phyloP scores from a whole-genome alignment of 768 basidiomycete species.

The Leccinum ochraceum region DNA sequence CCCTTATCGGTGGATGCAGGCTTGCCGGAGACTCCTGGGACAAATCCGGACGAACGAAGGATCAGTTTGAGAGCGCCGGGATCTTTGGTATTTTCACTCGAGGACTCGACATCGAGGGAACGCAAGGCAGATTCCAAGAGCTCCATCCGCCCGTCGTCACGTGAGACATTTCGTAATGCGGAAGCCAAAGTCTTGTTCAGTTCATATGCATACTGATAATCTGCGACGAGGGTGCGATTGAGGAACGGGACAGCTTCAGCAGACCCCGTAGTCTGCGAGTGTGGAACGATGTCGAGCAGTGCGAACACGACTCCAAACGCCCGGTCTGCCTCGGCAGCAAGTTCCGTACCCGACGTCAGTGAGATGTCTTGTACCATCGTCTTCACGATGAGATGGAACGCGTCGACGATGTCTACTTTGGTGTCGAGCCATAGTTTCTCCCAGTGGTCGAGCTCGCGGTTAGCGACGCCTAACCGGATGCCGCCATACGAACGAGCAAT shows the following conservation, averaged over 20 bases:
- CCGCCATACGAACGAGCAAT: slow-evolving; percentile 67
- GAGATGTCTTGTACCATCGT: slow-evolving; percentile 52
- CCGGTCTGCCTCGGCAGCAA: slow-evolving; percentile 50
- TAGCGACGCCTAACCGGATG: slow-evolving; percentile 28
- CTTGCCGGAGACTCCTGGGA: slow-evolving; percentile 22
- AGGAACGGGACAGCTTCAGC: slow-evolving; percentile 53
- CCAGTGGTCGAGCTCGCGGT: slow-evolving; percentile 58
- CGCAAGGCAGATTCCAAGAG: slow-evolving; percentile 53
- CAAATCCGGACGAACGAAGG: slow-evolving; percentile 58
- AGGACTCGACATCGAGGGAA: slow-evolving; percentile 34
- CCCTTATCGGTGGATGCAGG: slow-evolving; percentile 31
- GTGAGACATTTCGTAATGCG: slow-evolving; percentile 44
- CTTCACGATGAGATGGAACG: slow-evolving; percentile 60
- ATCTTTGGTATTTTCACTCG: slow-evolving; percentile 27
- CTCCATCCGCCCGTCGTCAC: slow-evolving; percentile 61
- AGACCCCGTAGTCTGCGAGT: slow-evolving; percentile 15
- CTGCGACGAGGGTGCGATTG: slow-evolving; percentile 63
- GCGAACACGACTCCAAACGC: slow-evolving; percentile 60
- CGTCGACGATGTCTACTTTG: slow-evolving; percentile 71
- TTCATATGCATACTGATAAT: slow-evolving; percentile 71
- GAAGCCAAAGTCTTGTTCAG: slow-evolving; percentile 51
- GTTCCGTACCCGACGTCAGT: slow-evolving; percentile 40
- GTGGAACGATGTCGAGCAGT: slow-evolving; percentile 48
- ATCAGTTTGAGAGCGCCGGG: slow-evolving; percentile 65
- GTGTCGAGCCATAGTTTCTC: slow-evolving; percentile 69